Base-by-base conservation (phyloP, 2,329 filamentous ascomycete species). In the Plectosphaerella sp. region DNA sequence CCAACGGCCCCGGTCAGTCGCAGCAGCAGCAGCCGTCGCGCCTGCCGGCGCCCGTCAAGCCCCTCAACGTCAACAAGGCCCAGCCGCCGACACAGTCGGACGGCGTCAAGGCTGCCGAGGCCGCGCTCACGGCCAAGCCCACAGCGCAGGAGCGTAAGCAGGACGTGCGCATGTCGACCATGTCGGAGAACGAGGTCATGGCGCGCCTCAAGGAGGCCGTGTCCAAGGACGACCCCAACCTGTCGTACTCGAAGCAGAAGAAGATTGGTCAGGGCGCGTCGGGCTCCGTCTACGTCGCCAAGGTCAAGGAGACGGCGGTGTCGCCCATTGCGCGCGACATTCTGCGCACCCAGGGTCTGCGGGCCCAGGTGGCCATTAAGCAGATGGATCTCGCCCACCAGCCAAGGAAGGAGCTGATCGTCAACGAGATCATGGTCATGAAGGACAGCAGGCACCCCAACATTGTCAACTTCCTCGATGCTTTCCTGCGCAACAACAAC, bases 351-450 rank as follows among this genome's bases (percentile, higher is more conserved):
- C 88, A 95, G 64, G 92, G 91, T 12, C 78, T 83, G 48, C 84
- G 89, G 57, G 90, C 90, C 48, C 91, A 97, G 67, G 94, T 99
- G 56, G 94, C 94, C 42, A 99, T 99, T 68, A 99, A 99, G 76
- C 94, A 99, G 74, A 99, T 99, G 94, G 94, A 99, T 73, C 82
- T 99, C 52, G 91, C 93, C 48, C 94, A 96, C 66, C 94, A 99
- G 71, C 94, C 94, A 47, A 83, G 94, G 54, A 99, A 99, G 78
- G 94, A 99, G 72, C 76, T 99, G 64, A 99, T 99, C 65, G 94
- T 99, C 50, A 99, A 99, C 70, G 94, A 99, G 67, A 99, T 99
- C 65, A 95, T 99, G 75, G 94, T 99, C 54, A 99, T 99, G 94
- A 97, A 97, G 76, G 94, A 99, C 74, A 96, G 91, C 77, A 89